Conservation (phyloP, 169 alveolate genomes). For the Pseudocohnilembus persalinus region DNA sequence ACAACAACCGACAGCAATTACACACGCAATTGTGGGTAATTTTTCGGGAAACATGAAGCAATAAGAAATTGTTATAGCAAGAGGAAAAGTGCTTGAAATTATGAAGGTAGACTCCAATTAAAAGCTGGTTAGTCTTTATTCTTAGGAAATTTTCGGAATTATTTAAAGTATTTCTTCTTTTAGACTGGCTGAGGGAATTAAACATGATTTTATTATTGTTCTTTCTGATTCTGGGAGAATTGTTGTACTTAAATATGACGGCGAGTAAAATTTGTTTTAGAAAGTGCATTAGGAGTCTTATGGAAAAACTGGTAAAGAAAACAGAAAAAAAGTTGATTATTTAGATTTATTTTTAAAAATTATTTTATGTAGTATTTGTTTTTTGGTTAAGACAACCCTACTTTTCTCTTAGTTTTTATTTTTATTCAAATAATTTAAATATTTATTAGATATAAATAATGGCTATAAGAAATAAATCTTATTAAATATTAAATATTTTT, state of each 20-base stretch:
- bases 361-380: neutral
- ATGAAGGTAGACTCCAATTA: slow-evolving; percentile 92
- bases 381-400: too few relatives aligned
- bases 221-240: slow-evolving; percentile 98
- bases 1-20: slow-evolving; percentile 96
- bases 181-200: slow-evolving; percentile 81
- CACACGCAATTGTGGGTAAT: slow-evolving; percentile 96
- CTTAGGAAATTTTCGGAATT: slow-evolving; percentile 94
- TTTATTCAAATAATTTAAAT: too few relatives aligned
- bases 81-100: slow-evolving; percentile 94
- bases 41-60: slow-evolving; percentile 95
- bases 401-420: too few relatives aligned
- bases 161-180: slow-evolving; percentile 93
- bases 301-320: slow-evolving; percentile 91
- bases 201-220: slow-evolving; percentile 91
- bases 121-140: slow-evolving; percentile 72
- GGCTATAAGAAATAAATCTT: neutral
- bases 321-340: slow-evolving; percentile 40
- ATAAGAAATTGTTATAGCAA: slow-evolving; percentile 96
- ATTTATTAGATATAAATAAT: neutral
- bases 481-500: neutral
- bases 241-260: slow-evolving; percentile 91
- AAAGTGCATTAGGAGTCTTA: slow-evolving; percentile 97
- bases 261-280: slow-evolving; percentile 85
- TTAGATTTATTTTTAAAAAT: neutral